A percentile compares a stretch with the other conserved stretches of the same genome.
Conservation (phyloP, 345 rosid genomes). For the Aquilaria sinensis region DNA sequence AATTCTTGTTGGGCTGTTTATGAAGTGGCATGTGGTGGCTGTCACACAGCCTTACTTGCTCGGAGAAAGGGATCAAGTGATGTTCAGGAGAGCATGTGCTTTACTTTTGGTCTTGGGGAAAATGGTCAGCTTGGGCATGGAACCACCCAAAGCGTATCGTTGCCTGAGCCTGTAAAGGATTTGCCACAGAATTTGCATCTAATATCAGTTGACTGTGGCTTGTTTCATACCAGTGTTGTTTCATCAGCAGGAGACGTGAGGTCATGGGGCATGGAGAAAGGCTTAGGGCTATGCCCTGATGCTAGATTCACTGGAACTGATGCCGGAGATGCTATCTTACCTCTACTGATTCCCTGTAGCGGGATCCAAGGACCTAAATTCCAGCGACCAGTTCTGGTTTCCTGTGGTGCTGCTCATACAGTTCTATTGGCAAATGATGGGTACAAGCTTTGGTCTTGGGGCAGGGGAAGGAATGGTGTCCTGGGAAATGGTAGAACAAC, state of each 20-base stretch:
- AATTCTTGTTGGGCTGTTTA: conserved; percentile 49
- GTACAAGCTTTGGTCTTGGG: conserved; percentile 87
- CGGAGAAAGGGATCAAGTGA: conserved; percentile 43
- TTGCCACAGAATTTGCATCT: conserved; percentile 46
- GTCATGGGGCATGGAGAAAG: conserved; percentile 98
- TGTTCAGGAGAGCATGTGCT: conserved; percentile 48
- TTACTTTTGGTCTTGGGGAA: conserved; percentile 91
- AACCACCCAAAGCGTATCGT: conserved; percentile 45
- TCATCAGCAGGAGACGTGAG: conserved; percentile 76
- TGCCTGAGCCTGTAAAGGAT: conserved; percentile 64
- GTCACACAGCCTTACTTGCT: conserved; percentile 79
- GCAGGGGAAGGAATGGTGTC: conserved; percentile 85
- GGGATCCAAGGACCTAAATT: conserved; percentile 36
- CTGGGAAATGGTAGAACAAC: conserved; percentile 59
- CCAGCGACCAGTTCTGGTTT: conserved; percentile 49
- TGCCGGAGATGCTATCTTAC: conserved; percentile 72
- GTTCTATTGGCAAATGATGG: conserved; percentile 71
- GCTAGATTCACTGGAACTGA: conserved; percentile 53
- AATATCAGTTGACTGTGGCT: conserved; percentile 78
- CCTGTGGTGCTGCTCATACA: conserved; percentile 94
- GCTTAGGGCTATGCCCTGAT: conserved; percentile 84
- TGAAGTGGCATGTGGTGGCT: conserved; percentile 82
- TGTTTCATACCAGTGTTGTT: conserved; percentile 84
- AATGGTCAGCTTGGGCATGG: conserved; percentile 92
- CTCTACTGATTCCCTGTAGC: conserved; percentile 33